Conservation (phyloP, 176 grass and related monocot genomes). For the Melocanna baccifera region DNA sequence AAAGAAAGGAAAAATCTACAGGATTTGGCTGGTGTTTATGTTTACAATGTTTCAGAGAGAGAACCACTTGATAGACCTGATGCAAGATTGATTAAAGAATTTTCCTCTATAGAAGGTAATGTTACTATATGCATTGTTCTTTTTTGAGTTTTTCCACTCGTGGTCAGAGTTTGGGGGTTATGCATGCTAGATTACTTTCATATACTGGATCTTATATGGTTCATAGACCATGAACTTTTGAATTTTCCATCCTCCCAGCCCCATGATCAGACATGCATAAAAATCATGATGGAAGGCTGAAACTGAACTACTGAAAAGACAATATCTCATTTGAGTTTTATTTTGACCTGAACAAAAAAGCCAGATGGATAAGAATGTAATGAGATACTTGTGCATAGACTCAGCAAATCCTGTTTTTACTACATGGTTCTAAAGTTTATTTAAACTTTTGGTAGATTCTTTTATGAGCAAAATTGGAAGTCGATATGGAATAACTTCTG, state of each 20-base stretch:
- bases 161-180: slow-evolving; percentile 6
- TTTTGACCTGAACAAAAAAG: neutral
- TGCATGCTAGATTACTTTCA: neutral
- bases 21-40: slow-evolving; percentile 76
- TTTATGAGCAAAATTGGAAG: slow-evolving; percentile 85
- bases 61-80: slow-evolving; percentile 75
- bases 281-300: neutral
- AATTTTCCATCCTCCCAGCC: neutral
- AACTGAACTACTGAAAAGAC: neutral
- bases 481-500: slow-evolving; percentile 71
- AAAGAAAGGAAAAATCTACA: slow-evolving; percentile 98
- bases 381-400: slow-evolving; percentile 3
- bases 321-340: slow-evolving; percentile 17
- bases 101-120: slow-evolving; percentile 76
- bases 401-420: slow-evolving; percentile 17
- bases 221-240: neutral
- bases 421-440: slow-evolving; percentile 12
- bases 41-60: slow-evolving; percentile 79
- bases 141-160: neutral
- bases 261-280: neutral
- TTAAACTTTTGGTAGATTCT: slow-evolving; percentile 48
- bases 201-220: neutral
- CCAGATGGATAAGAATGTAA: neutral
- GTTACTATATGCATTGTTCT: slow-evolving; percentile 8
- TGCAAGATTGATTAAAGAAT: slow-evolving; percentile 85